Percentiles rank a stretch among this genome's conserved stretches.
phyloP scores from a whole-genome alignment of 805 yeast genomes.

The Kuraishia hungarica region DNA sequence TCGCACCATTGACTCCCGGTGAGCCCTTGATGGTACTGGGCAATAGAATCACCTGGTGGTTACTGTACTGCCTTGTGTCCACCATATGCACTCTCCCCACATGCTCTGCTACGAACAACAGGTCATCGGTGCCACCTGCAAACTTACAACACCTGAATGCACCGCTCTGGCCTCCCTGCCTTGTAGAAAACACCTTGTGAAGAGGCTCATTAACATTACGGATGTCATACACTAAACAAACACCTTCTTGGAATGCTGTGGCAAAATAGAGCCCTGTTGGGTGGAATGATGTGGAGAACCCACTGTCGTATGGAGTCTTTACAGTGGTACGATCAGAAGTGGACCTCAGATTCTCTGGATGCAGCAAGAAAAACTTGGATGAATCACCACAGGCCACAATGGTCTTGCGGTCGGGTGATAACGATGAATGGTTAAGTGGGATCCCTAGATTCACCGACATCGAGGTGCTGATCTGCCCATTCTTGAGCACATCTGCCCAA shows the following conservation, averaged over 20 bases:
- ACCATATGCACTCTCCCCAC: constrained; percentile 80
- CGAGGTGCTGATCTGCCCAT: constrained; percentile 31
- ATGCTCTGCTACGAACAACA: constrained; percentile 74
- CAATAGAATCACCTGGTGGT: constrained; percentile 68
- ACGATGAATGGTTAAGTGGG: constrained; percentile 67
- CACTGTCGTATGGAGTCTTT: constrained; percentile 61
- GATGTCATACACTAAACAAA: constrained; percentile 67
- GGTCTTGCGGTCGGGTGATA: constrained; percentile 54
- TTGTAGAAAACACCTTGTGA: constrained; percentile 48
- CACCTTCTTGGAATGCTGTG: constrained; percentile 81
- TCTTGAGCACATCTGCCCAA: constrained; percentile 45
- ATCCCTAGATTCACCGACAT: constrained; percentile 43
- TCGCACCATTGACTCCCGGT: constrained; percentile 6
- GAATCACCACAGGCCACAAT: constrained; percentile 74
- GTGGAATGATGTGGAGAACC: constrained; percentile 75
- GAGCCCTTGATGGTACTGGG: constrained; percentile 35
- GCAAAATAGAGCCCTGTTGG: constrained; percentile 70
- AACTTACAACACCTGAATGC: constrained; percentile 38
- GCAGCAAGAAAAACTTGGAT: constrained; percentile 50
- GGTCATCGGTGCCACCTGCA: constrained; percentile 62
- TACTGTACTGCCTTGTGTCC: constrained; percentile 64
- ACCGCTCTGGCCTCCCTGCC: constrained; percentile 37
- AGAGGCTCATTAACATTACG: constrained; percentile 51
- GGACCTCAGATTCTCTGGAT: constrained; percentile 25
- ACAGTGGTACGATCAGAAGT: constrained; percentile 17